These are phyloP conservation scores for Avena atlantica DNA, from an alignment of 176 grass and related monocot species.

Conservation along the genomic window DNA sequence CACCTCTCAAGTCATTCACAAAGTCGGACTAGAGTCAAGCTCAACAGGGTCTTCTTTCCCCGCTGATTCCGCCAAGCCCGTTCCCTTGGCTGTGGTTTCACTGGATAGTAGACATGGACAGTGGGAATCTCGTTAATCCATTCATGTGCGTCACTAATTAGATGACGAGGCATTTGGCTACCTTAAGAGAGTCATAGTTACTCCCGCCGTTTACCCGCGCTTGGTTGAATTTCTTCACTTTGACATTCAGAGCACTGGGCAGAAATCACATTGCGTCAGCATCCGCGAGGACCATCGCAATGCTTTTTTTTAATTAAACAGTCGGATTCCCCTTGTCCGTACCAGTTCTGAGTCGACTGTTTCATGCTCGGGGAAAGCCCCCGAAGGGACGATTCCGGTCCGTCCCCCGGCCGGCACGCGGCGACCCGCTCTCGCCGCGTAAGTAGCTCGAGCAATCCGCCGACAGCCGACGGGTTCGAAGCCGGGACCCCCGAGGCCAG, in stretches of 20 bases:
- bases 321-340: conserved; percentile 75
- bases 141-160: conserved; percentile 44
- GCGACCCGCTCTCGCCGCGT: conserved; percentile 28
- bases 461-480: conserved; percentile 47
- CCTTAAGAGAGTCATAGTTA: conserved; percentile 94
- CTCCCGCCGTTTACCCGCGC: conserved; percentile 72
- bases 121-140: conserved; percentile 67
- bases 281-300: conserved; percentile 74
- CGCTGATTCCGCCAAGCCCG: too few species aligned
- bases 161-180: conserved; percentile 64
- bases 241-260: conserved; percentile 85
- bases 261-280: conserved; percentile 76
- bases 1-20: conserved; percentile 10
- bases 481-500: not conserved
- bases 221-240: conserved; percentile 84
- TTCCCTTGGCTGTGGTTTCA: too few species aligned
- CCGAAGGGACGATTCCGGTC: not conserved
- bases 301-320: conserved; percentile 94
- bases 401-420: too few species aligned
- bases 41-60: too few species aligned
- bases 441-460: conserved; percentile 46
- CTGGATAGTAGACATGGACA: not conserved
- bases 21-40: too few species aligned
- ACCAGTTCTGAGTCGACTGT: conserved; percentile 69
- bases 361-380: conserved; percentile 8